Evolutionary conservation across 2,329 filamentous ascomycete species (phyloP).

Genomic region (Alternaria rosae): DNA sequence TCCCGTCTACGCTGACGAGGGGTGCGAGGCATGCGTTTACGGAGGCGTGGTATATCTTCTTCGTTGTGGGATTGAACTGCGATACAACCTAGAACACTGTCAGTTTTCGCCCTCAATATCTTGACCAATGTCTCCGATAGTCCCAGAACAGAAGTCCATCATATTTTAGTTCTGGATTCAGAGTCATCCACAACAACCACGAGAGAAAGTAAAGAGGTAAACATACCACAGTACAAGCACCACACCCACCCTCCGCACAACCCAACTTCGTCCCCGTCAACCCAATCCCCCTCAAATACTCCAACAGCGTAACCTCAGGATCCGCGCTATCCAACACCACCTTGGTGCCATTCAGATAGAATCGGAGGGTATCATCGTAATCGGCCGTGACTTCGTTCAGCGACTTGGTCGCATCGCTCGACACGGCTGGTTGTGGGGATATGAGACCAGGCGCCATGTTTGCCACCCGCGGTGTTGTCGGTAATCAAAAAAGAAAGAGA

Average conservation of each 20-base stretch:
- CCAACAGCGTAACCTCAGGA: constrained; percentile 88
- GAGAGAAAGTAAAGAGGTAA: constrained; percentile 6
- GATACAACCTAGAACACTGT: constrained; percentile 70
- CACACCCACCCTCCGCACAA: constrained; percentile 95
- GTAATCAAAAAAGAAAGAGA: background rate
- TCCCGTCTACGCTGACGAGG: constrained; percentile 90
- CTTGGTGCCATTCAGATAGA: constrained; percentile 94
- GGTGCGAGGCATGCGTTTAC: constrained; percentile 96
- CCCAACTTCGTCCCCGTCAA: constrained; percentile 96
- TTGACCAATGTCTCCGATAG: background rate
- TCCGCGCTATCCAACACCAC: constrained; percentile 86
- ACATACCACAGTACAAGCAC: constrained; percentile 86
- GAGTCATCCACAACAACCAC: background rate
- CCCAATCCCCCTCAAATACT: constrained; percentile 91
- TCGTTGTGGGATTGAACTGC: constrained; percentile 91
- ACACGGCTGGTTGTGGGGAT: constrained; percentile 52
- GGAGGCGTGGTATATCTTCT: constrained; percentile 92
- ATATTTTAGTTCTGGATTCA: background rate
- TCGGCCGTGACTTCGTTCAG: constrained; percentile 71
- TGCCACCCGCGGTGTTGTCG: constrained; percentile 5
- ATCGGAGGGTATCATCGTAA: constrained; percentile 87
- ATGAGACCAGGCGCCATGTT: constrained; percentile 67
- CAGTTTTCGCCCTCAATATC: background rate
- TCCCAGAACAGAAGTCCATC: background rate
- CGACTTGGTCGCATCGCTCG: constrained; percentile 53